A percentile compares a stretch with the other conserved stretches of the same genome.
phyloP scores from a whole-genome alignment of 768 basidiomycete genomes.

The Chalciporus pseudorubinellus region DNA sequence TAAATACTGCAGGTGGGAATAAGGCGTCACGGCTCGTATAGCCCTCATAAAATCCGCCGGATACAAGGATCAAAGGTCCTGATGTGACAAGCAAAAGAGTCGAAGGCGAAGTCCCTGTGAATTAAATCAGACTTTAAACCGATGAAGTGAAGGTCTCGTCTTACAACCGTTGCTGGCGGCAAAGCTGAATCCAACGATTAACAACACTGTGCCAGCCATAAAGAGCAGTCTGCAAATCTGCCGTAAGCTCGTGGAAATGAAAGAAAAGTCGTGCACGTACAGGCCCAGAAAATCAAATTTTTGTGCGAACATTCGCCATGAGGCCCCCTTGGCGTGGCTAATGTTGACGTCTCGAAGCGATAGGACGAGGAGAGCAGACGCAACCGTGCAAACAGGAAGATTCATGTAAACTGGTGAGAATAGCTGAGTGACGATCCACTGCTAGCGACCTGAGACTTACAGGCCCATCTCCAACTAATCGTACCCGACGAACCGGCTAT shows the following conservation, averaged over 20 bases:
- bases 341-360: slow-evolving; percentile 62
- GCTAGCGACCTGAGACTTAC: slow-evolving; percentile 45
- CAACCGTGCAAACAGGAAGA: slow-evolving; percentile 67
- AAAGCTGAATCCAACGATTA: slow-evolving; percentile 80
- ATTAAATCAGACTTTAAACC: slow-evolving; percentile 12
- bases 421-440: slow-evolving; percentile 15
- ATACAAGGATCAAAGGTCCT: slow-evolving; percentile 53
- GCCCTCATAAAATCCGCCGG: slow-evolving; percentile 67
- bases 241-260: slow-evolving; percentile 18
- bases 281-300: slow-evolving; percentile 78
- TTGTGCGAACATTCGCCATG: slow-evolving; percentile 52
- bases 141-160: slow-evolving; percentile 22
- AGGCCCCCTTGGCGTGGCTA: slow-evolving; percentile 43
- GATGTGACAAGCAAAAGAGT: slow-evolving; percentile 59
- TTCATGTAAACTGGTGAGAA: slow-evolving; percentile 65
- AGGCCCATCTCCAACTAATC: slow-evolving; percentile 81
- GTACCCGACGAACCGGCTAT: slow-evolving; percentile 27
- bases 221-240: slow-evolving; percentile 56
- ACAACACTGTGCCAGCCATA: slow-evolving; percentile 68
- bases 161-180: slow-evolving; percentile 67
- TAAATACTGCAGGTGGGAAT: slow-evolving; percentile 66
- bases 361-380: slow-evolving; percentile 51
- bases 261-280: slow-evolving; percentile 44
- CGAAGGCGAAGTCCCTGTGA: slow-evolving; percentile 58
- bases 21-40: slow-evolving; percentile 65